Evolutionary conservation across 2,329 filamentous ascomycete species (phyloP).

Genomic region (Ceratocystis eucalypticola): DNA sequence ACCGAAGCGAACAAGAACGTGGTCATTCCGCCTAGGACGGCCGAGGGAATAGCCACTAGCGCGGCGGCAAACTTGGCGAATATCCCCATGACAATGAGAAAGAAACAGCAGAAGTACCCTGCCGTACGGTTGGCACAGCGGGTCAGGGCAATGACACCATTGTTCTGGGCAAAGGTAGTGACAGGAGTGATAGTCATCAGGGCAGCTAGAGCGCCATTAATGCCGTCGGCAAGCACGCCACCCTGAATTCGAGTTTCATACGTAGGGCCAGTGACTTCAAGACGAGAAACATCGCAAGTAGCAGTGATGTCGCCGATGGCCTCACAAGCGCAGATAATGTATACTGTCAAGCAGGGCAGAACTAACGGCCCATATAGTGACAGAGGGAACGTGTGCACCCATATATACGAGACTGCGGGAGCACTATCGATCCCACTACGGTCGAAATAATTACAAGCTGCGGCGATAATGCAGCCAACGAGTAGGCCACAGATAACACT

Average conservation of each 20-base stretch:
- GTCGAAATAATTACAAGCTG: slow-evolving; percentile 65
- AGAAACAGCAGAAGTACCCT: slow-evolving; percentile 63
- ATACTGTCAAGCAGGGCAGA: slow-evolving; percentile 54
- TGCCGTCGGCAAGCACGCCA: slow-evolving; percentile 61
- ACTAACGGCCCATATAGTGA: slow-evolving; percentile 60
- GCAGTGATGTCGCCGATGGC: slow-evolving; percentile 70
- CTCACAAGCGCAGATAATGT: slow-evolving; percentile 63
- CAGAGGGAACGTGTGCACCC: slow-evolving; percentile 65
- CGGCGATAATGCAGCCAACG: slow-evolving; percentile 64
- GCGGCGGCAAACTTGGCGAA: slow-evolving; percentile 74
- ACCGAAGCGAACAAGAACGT: slow-evolving; percentile 71
- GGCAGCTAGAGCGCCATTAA: slow-evolving; percentile 61
- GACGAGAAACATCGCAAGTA: slow-evolving; percentile 64
- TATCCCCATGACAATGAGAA: slow-evolving; percentile 67
- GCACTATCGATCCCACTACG: slow-evolving; percentile 56
- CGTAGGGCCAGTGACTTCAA: slow-evolving; percentile 56
- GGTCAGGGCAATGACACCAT: slow-evolving; percentile 70
- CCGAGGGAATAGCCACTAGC: slow-evolving; percentile 58
- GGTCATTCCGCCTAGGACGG: slow-evolving; percentile 58
- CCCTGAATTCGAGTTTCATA: slow-evolving; percentile 71
- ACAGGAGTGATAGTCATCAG: slow-evolving; percentile 71
- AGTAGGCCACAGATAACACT: slow-evolving; percentile 63
- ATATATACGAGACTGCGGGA: slow-evolving; percentile 60
- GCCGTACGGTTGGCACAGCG: slow-evolving; percentile 69
- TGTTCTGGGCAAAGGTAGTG: slow-evolving; percentile 72